Evolutionary conservation across 192 early-diverging fungal genomes (phyloP).

Genomic region (Backusella circina): DNA sequence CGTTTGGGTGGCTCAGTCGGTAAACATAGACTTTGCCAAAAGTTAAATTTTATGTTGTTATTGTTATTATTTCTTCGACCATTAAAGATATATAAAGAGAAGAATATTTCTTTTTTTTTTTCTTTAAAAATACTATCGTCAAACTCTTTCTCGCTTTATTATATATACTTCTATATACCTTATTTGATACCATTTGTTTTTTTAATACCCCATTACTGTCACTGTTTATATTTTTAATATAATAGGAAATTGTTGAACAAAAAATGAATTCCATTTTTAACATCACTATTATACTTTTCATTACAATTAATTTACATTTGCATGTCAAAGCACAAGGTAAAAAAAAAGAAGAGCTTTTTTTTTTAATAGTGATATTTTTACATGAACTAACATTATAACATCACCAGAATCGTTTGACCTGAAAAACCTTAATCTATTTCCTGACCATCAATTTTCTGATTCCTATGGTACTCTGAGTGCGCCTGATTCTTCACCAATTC

Average conservation of each 20-base stretch:
- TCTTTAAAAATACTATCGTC: neutral
- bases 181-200: neutral
- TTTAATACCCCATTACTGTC: neutral
- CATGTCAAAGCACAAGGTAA: neutral
- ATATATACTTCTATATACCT: neutral
- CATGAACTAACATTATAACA: neutral
- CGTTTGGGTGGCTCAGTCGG: neutral
- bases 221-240: neutral
- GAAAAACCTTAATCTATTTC: neutral
- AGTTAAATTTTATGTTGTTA: neutral
- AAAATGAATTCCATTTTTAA: neutral
- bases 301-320: neutral
- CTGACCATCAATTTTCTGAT: neutral
- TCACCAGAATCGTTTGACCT: neutral
- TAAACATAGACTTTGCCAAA: neutral
- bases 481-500: neutral
- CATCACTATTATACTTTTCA: neutral
- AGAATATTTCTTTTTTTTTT: neutral
- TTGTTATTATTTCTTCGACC: neutral
- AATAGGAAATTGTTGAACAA: neutral
- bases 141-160: neutral
- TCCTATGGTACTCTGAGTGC: neutral
- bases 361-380: neutral
- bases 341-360: too few relatives aligned
- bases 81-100: neutral